phyloP scores from a whole-genome alignment of 805 yeast genomes.

The Lachancea lanzarotensis region DNA sequence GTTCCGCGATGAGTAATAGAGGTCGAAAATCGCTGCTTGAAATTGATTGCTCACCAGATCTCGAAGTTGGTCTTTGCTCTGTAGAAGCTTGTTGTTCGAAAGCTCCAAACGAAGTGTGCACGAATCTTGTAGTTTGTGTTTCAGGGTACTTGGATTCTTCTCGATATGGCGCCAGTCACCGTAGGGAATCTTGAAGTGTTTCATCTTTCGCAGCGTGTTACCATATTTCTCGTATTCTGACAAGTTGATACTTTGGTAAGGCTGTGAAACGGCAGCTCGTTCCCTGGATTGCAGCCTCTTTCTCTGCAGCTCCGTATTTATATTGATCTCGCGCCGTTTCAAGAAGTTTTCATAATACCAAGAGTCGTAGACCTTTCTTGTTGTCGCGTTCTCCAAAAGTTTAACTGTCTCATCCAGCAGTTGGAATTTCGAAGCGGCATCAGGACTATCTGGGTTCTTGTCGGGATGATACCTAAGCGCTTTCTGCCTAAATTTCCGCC shows the following conservation, averaged over 20 bases:
- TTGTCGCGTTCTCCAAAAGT: conserved; percentile 18
- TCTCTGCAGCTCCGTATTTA: conserved; percentile 1
- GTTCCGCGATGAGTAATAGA: conserved; percentile 20
- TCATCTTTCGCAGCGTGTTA: conserved; percentile 22
- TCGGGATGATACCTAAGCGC: conserved; percentile 29
- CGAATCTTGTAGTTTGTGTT: conserved; percentile 12
- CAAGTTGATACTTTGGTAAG: conserved; percentile 1
- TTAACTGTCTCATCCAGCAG: conserved; percentile 23
- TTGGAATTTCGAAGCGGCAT: conserved; percentile 21
- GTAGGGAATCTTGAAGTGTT: conserved; percentile 21
- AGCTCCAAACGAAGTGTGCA: conserved; percentile 18
- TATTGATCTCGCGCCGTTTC: not conserved
- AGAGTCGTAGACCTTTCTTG: conserved; percentile 20
- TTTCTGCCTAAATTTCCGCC: conserved; percentile 17
- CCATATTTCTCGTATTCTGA: conserved; percentile 22
- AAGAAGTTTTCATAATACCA: conserved; percentile 11
- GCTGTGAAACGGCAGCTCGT: not conserved
- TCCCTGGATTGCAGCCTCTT: conserved; percentile 4
- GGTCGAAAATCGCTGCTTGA: conserved; percentile 9
- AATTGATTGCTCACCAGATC: conserved; percentile 4
- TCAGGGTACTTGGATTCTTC: not conserved
- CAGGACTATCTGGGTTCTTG: conserved; percentile 15
- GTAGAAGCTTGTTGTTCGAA: conserved; percentile 3
- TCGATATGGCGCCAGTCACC: conserved; percentile 22
- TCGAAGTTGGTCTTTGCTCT: conserved; percentile 5